Evolutionary conservation across 1,139 yeast species (phyloP), one percentile per base, ranked within the genome.

Genomic region (Taphrina wiesneri): DNA sequence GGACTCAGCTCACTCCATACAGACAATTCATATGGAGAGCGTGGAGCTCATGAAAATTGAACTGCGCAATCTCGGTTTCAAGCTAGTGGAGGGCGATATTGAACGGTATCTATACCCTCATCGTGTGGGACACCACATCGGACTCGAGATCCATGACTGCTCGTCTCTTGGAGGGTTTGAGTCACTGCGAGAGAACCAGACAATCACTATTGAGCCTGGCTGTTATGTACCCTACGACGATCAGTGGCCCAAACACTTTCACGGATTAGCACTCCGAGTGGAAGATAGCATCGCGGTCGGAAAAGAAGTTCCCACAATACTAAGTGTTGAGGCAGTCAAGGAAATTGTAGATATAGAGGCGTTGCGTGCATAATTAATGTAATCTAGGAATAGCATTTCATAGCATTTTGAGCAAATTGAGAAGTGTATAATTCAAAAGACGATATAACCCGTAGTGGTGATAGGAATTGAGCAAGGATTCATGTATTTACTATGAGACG

Each of bases 171-270:
- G 69, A 5, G 56, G 68, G 32, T 60, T 63, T 32, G 65, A 41
- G 28, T 34, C 34, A 47, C 74, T 88, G 53, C 77, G 75, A 43
- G 79, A 77, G 32, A 90, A 90, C 2, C 90, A 87, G 72, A 97
- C 92, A 1, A 80, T 93, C 53, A 93, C 99, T 0, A 86, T 93
- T 34, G 99, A 93, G 74, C 99, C 99, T 0, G 99, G 98, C 30
- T 82, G 93, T 41, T 93, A 93, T 74, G 83, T 93, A 49, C 98
- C 98, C 0, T 79, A 81, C 64, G 78, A 79, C 70, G 83, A 82
- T 68, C 81, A 80, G 69, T 92, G 86, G 82, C 98, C 99, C 47
- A 81, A 83, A 70, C 85, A 85, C 72, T 92, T 84, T 78, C 87
- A 90, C 72, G 95, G 95, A 25, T 87, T 95, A 68, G 99, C 99